Evolutionary conservation across 495 filamentous ascomycete genomes (phyloP).

Genomic region (Acidomyces sp.): DNA sequence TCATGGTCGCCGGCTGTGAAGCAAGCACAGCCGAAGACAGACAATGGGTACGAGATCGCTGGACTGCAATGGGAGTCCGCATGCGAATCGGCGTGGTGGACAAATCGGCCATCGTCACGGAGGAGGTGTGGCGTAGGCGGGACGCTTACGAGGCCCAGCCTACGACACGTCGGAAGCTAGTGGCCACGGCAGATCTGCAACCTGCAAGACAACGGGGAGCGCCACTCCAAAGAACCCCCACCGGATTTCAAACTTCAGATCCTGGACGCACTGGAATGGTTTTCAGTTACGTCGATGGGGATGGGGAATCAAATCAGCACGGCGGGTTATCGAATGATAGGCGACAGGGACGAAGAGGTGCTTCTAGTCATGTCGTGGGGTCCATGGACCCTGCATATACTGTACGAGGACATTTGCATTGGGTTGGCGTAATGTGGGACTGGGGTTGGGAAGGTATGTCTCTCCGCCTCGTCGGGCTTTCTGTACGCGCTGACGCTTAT

Average conservation of each 20-base stretch:
- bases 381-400: slow-evolving; percentile 51
- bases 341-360: neutral
- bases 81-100: slow-evolving; percentile 64
- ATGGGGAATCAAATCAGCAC: slow-evolving; percentile 1
- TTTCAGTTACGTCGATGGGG: slow-evolving; percentile 17
- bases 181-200: slow-evolving; percentile 14
- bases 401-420: slow-evolving; percentile 56
- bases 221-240: slow-evolving; percentile 6
- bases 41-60: slow-evolving; percentile 55
- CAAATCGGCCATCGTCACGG: slow-evolving; percentile 43
- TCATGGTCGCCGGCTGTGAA: slow-evolving; percentile 61
- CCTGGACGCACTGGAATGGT: slow-evolving; percentile 17
- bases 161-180: slow-evolving; percentile 7
- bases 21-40: slow-evolving; percentile 47
- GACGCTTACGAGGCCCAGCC: slow-evolving; percentile 34
- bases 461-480: too few species aligned
- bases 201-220: slow-evolving; percentile 4
- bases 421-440: slow-evolving; percentile 69
- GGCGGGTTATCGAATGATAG: slow-evolving; percentile 8
- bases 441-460: slow-evolving; percentile 55
- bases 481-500: too few species aligned
- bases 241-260: slow-evolving; percentile 2
- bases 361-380: slow-evolving; percentile 23
- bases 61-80: slow-evolving; percentile 47
- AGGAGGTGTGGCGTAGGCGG: slow-evolving; percentile 42